A percentile compares a stretch with the other conserved stretches of the same genome.
Conservation (phyloP, 2,329 filamentous ascomycete species). For the Aspergillus sp. region DNA sequence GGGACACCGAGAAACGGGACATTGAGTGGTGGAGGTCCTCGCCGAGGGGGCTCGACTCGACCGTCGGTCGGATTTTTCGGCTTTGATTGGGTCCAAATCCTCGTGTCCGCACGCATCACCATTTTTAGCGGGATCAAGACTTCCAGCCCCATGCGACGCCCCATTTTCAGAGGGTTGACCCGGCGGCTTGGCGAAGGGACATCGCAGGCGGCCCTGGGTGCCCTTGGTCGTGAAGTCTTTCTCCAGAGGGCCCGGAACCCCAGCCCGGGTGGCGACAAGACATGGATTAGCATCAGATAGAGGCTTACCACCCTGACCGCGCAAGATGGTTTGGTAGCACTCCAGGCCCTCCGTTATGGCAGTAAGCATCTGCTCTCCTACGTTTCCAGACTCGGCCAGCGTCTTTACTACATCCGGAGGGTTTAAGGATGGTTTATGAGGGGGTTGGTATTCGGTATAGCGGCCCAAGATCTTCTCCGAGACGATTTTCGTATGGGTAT, state of each 20-base stretch:
- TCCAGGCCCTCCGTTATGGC: constrained; percentile 39
- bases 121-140: constrained; percentile 39
- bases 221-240: constrained; percentile 88
- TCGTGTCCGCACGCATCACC: constrained; percentile 49
- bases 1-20: constrained; percentile 69
- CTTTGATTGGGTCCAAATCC: constrained; percentile 58
- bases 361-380: constrained; percentile 54
- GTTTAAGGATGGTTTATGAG: constrained; percentile 60
- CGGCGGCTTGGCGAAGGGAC: constrained; percentile 67
- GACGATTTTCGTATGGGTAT: constrained; percentile 28
- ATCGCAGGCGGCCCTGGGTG: constrained; percentile 73
- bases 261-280: constrained; percentile 46
- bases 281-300: constrained; percentile 36
- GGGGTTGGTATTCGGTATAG: constrained; percentile 27
- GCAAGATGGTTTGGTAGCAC: constrained; percentile 38
- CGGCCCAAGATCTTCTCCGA: constrained; percentile 30
- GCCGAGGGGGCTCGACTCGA: constrained; percentile 40
- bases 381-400: constrained; percentile 62
- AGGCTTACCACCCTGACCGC: constrained; percentile 26
- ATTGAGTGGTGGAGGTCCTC: constrained; percentile 60
- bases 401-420: constrained; percentile 57
- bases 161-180: constrained; percentile 39
- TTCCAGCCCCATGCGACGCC: constrained; percentile 36
- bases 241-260: constrained; percentile 68
- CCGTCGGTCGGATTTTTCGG: constrained; percentile 44